Conservation (phyloP, 257 asterid species). For the Ligustrum vulgare region DNA sequence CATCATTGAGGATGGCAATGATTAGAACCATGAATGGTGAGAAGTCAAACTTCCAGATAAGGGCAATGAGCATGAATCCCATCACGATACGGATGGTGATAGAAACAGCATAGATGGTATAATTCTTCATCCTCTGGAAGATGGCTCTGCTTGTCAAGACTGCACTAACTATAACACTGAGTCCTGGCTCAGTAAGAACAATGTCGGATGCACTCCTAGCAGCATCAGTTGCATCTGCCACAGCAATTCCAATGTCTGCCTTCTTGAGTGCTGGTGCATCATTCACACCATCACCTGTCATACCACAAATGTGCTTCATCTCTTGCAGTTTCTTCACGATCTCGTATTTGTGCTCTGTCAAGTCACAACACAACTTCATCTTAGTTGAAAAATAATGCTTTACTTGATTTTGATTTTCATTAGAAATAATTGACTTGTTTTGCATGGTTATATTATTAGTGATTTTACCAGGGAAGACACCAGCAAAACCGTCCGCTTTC, state of each 20-base stretch:
- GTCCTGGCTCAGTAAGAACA: conserved; percentile 85
- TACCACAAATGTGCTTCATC: conserved; percentile 77
- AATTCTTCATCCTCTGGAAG: conserved; percentile 93
- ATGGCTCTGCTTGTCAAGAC: conserved; percentile 87
- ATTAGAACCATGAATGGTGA: conserved; percentile 90
- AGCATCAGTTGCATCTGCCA: conserved; percentile 90
- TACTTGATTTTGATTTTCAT: not conserved
- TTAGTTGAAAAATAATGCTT: not conserved
- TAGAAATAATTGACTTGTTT: not conserved
- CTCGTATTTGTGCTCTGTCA: conserved; percentile 77
- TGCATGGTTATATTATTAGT: not conserved
- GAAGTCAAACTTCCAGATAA: conserved; percentile 88
- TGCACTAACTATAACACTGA: conserved; percentile 83
- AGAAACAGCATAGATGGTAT: conserved; percentile 86
- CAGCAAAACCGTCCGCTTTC: conserved; percentile 94
- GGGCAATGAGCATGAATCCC: conserved; percentile 90
- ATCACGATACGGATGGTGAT: conserved; percentile 83
- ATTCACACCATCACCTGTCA: conserved; percentile 95
- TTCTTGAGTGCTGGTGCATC: conserved; percentile 89
- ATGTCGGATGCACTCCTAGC: conserved; percentile 87
- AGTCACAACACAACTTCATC: not conserved
- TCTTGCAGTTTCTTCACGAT: conserved; percentile 84
- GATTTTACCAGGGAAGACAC: conserved; percentile 81
- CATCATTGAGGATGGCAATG: conserved; percentile 85
- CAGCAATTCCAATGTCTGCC: conserved; percentile 92